Base-by-base conservation (phyloP, 768 basidiomycete genomes). In the Pseudohyphozyma bogoriensis region DNA sequence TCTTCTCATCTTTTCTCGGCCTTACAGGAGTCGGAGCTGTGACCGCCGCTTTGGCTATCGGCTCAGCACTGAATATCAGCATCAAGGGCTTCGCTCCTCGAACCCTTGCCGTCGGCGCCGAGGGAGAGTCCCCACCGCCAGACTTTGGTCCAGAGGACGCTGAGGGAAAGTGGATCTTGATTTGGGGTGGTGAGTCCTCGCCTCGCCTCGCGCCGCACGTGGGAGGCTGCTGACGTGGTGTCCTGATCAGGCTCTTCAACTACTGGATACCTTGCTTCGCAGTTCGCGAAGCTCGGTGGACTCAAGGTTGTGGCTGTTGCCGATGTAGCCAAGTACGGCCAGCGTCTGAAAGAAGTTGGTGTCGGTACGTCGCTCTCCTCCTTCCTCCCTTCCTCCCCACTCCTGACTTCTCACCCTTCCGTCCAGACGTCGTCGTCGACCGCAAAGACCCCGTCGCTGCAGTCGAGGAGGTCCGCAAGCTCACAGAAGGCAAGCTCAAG, bases 161-260 rank as follows among this genome's bases (percentile, higher is more conserved):
- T 24, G 22, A 45, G 15, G 50, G 58, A 20, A 51, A 59, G 1
- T 59, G 32, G 20, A 13, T 59, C 2, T n/a, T 59, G 7, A 44
- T 59, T 9, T 59, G 58, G 58, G 58, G 58, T 45, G 57, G 57
- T 58, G 31, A 50, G 56, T 40, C n/a, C 15, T 12, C 18, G 18
- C 6, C 24, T 29, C 8, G 26, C 37, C 26, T 54, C 8, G 22
- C 24, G 36, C 5, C 15, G 32, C 16, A 10, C 26, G 29, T 15
- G 47, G 4, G 10, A 26, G n/a, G n/a, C n/a, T 11, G 28, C 42
- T 29, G 54, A 28, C 26, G 26, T 11, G 35, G 31, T 44, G 8
- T 56, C 55, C 10, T 44, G 37, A 20, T 26, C 26, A 9, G 28
- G n/a, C 12, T 22, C n/a, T 6, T 37, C 51, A 1, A 51, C 32